phyloP scores from a whole-genome alignment of 1,284 basidiomycete species.

The Apiotrichum akiyoshidainum region DNA sequence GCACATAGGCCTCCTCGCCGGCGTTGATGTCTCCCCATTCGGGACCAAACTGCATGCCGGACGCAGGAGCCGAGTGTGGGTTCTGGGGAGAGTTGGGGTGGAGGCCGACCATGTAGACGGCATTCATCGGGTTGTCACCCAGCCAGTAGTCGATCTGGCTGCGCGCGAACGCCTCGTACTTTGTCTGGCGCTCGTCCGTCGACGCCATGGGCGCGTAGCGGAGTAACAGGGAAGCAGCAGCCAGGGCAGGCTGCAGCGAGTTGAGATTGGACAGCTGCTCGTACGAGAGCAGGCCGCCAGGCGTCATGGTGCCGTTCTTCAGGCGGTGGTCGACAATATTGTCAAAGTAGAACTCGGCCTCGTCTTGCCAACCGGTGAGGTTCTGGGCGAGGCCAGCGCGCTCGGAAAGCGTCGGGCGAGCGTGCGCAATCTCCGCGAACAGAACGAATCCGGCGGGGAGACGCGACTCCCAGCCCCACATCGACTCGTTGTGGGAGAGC shows the following conservation, averaged over 20 bases:
- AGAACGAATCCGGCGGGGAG: conserved; percentile 71
- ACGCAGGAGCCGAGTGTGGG: conserved; percentile 81
- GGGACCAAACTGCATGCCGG: conserved; percentile 64
- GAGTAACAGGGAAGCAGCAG: conserved; percentile 74
- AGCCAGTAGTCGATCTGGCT: conserved; percentile 73
- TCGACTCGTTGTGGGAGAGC: conserved; percentile 58
- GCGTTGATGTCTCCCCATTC: conserved; percentile 67
- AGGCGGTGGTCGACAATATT: conserved; percentile 60
- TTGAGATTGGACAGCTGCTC: conserved; percentile 72
- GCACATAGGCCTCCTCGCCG: conserved; percentile 63
- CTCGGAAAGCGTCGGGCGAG: conserved; percentile 59
- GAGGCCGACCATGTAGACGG: conserved; percentile 61
- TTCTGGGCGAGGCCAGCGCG: conserved; percentile 57
- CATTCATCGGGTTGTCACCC: conserved; percentile 80
- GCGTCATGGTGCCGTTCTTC: conserved; percentile 58
- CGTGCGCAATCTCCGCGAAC: conserved; percentile 55
- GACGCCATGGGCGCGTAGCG: conserved; percentile 73
- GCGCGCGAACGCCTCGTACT: conserved; percentile 54
- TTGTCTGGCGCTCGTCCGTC: conserved; percentile 57
- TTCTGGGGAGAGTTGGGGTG: conserved; percentile 87
- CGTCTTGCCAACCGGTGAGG: conserved; percentile 63
- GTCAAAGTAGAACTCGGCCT: conserved; percentile 76
- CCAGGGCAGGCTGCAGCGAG: conserved; percentile 79
- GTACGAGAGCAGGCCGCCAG: conserved; percentile 76
- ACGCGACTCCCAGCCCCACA: conserved; percentile 88